These are phyloP conservation scores for Mortierella sp. DNA, from an alignment of 371 early-diverging fungal genomes.

Conservation along the genomic window DNA sequence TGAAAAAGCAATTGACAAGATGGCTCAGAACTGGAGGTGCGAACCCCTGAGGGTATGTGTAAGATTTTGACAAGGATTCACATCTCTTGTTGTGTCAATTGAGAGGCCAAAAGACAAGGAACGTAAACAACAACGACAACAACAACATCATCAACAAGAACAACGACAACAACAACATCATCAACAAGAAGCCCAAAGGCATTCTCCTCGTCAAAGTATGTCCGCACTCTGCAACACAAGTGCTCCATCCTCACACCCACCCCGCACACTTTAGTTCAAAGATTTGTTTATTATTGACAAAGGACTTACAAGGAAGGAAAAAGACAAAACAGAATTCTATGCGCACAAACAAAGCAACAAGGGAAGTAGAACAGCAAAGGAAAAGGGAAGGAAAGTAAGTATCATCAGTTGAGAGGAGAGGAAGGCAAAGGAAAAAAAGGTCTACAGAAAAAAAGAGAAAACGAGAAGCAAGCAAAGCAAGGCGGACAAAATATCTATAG, in stretches of 20 bases:
- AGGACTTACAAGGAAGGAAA: no score
- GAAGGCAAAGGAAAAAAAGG: neutral
- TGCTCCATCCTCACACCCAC: neutral
- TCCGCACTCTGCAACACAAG: neutral
- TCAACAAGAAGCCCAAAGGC: no score
- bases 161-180: no score
- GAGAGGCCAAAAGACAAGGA: no score
- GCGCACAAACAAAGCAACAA: neutral
- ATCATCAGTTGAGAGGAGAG: neutral
- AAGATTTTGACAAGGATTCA: no score
- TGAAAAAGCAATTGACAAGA: no score
- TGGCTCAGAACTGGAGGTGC: no score
- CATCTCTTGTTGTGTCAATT: no score
- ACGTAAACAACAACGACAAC: no score
- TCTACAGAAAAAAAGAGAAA: neutral
- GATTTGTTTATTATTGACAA: neutral
- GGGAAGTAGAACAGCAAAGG: neutral
- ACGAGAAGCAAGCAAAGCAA: neutral
- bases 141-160: no score
- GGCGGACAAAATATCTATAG: neutral
- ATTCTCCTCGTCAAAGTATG: neutral
- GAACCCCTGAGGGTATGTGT: no score
- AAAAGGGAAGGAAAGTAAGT: neutral
- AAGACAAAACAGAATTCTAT: conserved; percentile 11
- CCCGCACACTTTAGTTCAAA: neutral